Evolutionary conservation across 75 land plant genomes (phyloP).

Genomic region (Cryptomeria japonica): DNA sequence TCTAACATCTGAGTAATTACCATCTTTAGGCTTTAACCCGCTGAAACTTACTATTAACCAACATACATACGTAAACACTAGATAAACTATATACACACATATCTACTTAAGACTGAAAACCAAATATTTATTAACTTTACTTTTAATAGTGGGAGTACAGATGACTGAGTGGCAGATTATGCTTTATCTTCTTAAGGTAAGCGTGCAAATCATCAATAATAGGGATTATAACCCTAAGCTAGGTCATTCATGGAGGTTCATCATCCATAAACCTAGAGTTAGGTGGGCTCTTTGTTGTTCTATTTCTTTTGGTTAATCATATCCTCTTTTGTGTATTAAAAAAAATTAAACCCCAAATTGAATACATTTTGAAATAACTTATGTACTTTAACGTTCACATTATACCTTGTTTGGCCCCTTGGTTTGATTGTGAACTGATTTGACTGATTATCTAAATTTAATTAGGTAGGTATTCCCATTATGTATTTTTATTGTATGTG

Average conservation of each 20-base stretch:
- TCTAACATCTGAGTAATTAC: neutral
- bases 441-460: neutral
- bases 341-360: neutral
- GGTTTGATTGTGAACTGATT: neutral
- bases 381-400: neutral
- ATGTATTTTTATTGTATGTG: neutral
- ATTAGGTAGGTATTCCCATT: neutral
- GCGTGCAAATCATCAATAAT: neutral
- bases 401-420: neutral
- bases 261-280: neutral
- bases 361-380: neutral
- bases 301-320: neutral
- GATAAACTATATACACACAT: neutral
- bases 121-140: neutral
- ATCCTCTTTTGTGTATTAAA: neutral
- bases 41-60: neutral
- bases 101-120: neutral
- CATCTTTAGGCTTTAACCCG: neutral
- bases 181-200: neutral
- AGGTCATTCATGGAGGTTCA: neutral
- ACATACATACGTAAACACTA: neutral
- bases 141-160: neutral
- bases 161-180: neutral
- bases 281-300: neutral
- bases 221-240: neutral